Conservation (phyloP, 805 yeast species). For the Diddensiella caesifluorescens region DNA sequence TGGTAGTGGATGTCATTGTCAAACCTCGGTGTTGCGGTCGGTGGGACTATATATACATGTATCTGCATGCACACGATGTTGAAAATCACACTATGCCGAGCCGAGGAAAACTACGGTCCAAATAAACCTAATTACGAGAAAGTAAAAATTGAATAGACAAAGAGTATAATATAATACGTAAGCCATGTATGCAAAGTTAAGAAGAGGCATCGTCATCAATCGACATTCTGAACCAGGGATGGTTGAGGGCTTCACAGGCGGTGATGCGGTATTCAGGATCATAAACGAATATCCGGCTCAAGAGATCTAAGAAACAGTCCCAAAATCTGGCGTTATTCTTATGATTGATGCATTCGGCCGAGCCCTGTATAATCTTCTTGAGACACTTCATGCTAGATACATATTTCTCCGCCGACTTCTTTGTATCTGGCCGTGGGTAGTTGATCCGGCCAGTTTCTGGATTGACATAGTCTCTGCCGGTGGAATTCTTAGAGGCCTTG, state of each 20-base stretch:
- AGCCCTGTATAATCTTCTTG: slow-evolving; percentile 22
- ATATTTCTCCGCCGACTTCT: slow-evolving; percentile 31
- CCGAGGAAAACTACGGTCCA: too few species aligned
- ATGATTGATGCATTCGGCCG: slow-evolving; percentile 10
- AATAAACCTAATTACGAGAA: too few species aligned
- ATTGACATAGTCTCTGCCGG: slow-evolving; percentile 11
- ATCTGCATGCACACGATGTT: too few species aligned
- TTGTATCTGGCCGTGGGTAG: slow-evolving; percentile 37
- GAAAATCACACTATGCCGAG: too few species aligned
- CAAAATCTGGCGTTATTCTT: slow-evolving; percentile 52
- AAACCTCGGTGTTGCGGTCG: too few species aligned
- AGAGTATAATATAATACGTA: background rate
- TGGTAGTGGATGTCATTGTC: too few species aligned
- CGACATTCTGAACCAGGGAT: slow-evolving; percentile 61
- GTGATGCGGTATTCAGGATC: slow-evolving; percentile 70
- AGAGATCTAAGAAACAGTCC: slow-evolving; percentile 71
- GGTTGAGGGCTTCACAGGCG: slow-evolving; percentile 70
- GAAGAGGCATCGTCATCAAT: slow-evolving; percentile 15
- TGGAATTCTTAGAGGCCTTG: slow-evolving; percentile 20
- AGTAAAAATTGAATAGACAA: background rate
- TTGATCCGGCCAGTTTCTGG: slow-evolving; percentile 15
- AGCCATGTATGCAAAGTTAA: background rate
- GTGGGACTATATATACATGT: too few species aligned
- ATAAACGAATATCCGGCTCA: slow-evolving; percentile 58
- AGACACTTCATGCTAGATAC: slow-evolving; percentile 36